Evolutionary conservation across 1,284 basidiomycete genomes (phyloP).

Genomic region (Cutaneotrichosporon curvatum): DNA sequence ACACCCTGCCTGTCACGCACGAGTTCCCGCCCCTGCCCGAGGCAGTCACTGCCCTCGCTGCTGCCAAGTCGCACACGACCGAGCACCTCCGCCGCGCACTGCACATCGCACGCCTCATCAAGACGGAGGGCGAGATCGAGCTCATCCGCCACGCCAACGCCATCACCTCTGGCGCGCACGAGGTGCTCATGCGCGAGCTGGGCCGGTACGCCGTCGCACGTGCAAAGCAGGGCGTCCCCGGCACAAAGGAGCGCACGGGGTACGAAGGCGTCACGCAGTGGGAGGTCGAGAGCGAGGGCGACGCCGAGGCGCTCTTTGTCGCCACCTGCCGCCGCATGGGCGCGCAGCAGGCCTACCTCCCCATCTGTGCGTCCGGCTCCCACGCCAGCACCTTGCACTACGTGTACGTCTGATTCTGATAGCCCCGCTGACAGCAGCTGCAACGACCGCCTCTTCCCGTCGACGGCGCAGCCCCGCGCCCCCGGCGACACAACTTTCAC

Average conservation of each 20-base stretch:
- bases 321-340: conserved; percentile 76
- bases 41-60: conserved; percentile 52
- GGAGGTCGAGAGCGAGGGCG: conserved; percentile 80
- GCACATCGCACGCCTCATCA: conserved; percentile 67
- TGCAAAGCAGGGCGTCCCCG: conserved; percentile 33
- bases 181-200: conserved; percentile 81
- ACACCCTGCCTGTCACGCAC: conserved; percentile 51
- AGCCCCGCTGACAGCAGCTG: conserved; percentile 30
- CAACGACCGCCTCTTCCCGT: conserved; percentile 45
- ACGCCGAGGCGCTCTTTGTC: conserved; percentile 84
- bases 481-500: conserved; percentile 35
- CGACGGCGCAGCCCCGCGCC: conserved; percentile 25
- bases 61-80: conserved; percentile 31
- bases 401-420: conserved; percentile 56
- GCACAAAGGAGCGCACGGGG: conserved; percentile 49
- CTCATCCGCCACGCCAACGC: conserved; percentile 68
- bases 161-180: conserved; percentile 79
- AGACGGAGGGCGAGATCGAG: conserved; percentile 65
- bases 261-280: conserved; percentile 65
- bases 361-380: conserved; percentile 76
- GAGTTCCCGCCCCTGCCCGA: conserved; percentile 56
- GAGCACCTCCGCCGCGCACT: conserved; percentile 64
- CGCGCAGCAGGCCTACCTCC: conserved; percentile 77
- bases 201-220: conserved; percentile 57
- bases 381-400: conserved; percentile 84